Conservation (phyloP, 228 moss, liverwort and hornwort genomes). For the Sphagnum fallax region DNA sequence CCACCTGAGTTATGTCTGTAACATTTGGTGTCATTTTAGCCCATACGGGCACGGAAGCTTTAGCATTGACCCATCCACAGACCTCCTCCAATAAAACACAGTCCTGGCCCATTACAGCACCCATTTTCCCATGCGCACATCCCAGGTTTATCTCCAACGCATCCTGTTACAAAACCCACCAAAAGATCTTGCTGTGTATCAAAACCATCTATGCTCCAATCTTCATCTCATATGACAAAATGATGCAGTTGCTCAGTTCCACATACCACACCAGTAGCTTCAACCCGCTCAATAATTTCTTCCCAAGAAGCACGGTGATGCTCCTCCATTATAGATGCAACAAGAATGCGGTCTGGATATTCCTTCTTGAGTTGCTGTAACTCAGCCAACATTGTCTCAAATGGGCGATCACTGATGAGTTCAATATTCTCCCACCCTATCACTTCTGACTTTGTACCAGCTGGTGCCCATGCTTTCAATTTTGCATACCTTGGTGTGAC, state of each 20-base stretch:
- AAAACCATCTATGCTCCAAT: too few species aligned
- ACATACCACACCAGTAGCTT: constrained; percentile 86
- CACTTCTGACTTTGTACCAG: constrained; percentile 51
- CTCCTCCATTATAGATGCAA: constrained; percentile 97
- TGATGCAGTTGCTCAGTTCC: too few species aligned
- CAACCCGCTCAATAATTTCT: constrained; percentile 89
- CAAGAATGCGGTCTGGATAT: constrained; percentile 90
- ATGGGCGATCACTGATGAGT: constrained; percentile 97
- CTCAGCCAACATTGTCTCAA: constrained; percentile 95
- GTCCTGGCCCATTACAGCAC: constrained; percentile 97
- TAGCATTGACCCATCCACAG: constrained; percentile 87
- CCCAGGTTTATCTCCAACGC: constrained; percentile 94
- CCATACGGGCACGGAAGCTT: constrained; percentile 86
- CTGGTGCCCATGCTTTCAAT: constrained; percentile 30
- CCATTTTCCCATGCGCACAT: constrained; percentile 94
- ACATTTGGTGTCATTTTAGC: constrained; percentile 98
- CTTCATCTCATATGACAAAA: too few species aligned
- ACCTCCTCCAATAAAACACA: constrained; percentile 73
- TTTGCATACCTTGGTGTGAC: constrained; percentile 93
- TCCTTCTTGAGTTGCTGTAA: constrained; percentile 82
- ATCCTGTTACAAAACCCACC: constrained; percentile 30
- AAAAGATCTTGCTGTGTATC: too few species aligned
- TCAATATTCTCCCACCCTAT: constrained; percentile 98
- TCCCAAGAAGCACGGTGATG: constrained; percentile 86
- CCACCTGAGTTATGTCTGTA: constrained; percentile 83